Evolutionary conservation across 2,329 filamentous ascomycete genomes (phyloP), one percentile per base, ranked within the genome.

Genomic region (Tympanopsis confertula): DNA sequence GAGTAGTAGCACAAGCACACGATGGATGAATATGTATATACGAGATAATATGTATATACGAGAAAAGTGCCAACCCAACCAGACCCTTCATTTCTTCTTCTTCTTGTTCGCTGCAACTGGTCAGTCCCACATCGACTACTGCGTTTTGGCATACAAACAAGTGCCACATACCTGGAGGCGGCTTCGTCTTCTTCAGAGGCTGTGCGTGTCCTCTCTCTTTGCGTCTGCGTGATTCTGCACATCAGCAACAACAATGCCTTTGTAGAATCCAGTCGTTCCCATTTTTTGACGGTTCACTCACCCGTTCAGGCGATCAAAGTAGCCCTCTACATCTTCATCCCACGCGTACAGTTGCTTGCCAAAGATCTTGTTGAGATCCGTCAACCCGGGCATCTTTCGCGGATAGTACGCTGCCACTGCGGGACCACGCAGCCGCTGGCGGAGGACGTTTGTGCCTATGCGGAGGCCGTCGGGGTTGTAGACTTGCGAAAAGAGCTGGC

Each of bases 381-480:
- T 71, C 43, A 93, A 73, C 0, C 68, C 56, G 4, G 54, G 56
- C n/a, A 56, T 53, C 43, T 71, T 82, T 46, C 79, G 77, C 2
- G 91, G 91, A 57, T 98, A 98, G 69, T 95, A 98, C 41, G 85
- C 71, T 28, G 80, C 82, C 45, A 95, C 63, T 0, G 82, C 65
- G 20, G 87, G 85, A n/a, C 91, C 91, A 53, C 74, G 78, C 44
- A 96, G 68, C 53, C 88, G 78, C 59, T 95, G 84, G 53, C 88
- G 85, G 42, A 98, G 70, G 56, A 98, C 70, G 62, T 91, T 94
- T 66, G 91, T 95, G 53, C 91, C 91, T 48, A 86, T 76, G 44
- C 91, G 85, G 43, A 82, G 59, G 48, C 78, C 68, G 39, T 86
- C 71, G 19, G 91, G 91, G 62, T 98, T 98, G 69, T 79, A 96